Evolutionary conservation across 352 stramenopile genomes (phyloP), one percentile per base, ranked within the genome.

Genomic region (Globisporangium camurandrum): DNA sequence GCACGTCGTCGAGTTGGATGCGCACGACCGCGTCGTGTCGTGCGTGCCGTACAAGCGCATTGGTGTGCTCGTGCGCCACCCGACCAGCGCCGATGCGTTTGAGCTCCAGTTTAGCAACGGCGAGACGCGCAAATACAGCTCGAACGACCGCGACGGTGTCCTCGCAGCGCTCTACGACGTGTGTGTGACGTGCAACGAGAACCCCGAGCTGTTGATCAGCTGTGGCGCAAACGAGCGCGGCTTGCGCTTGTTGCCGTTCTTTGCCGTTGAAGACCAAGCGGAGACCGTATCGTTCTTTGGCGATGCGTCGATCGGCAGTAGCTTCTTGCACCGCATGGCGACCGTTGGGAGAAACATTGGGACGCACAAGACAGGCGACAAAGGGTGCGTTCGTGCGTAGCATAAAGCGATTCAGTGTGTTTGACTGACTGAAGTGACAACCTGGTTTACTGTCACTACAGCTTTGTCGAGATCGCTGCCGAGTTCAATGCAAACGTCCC

Each of bases 401-500:
- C 27, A 10, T n/a, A n/a, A n/a, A n/a, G n/a, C n/a, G n/a, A n/a
- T n/a, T n/a, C n/a, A n/a, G n/a, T n/a, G n/a, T 33, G 27, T 43
- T 11, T 27, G 26, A 20, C 23, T 54, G 23, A 12, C 1, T 40
- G 27, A n/a, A n/a, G n/a, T n/a, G n/a, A n/a, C n/a, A 59, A 27
- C 20, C 3, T 31, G 30, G 20, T 10, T 45, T 23, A 4, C 19
- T 20, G 16, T 19, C 7, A 14, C 11, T 28, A 19, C 60, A 92
- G 81, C 8, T 88, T 93, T 45, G 61, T 92, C 22, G 67, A 83
- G 40, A 92, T 92, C 54, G 80, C 85, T 16, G 65, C 75, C 40
- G 87, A 96, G 51, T 95, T 96, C 55, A 96, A 96, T 37, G 83
- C 86, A 11, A 96, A 96, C 46, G 84, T 96, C 0, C 78, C 84